phyloP scores from a whole-genome alignment of 257 asterid genomes.

The Solanum verrucosum region DNA sequence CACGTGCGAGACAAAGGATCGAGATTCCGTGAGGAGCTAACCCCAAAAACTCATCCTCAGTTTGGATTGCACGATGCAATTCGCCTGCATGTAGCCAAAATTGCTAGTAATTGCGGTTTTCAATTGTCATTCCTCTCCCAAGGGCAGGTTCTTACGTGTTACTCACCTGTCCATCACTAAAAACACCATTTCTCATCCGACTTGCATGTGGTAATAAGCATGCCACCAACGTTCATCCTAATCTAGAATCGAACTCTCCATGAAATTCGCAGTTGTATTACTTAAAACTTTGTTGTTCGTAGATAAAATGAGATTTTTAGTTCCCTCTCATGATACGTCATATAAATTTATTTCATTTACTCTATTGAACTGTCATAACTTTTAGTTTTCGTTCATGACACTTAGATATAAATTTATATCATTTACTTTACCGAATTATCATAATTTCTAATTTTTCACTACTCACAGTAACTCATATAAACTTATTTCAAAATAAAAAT shows the following conservation, averaged over 20 bases:
- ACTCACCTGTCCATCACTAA: background rate
- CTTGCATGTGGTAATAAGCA: background rate
- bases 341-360: background rate
- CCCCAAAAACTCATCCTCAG: background rate
- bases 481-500: background rate
- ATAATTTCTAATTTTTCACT: background rate
- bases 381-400: background rate
- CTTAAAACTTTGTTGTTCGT: background rate
- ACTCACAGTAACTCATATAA: background rate
- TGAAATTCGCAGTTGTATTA: background rate
- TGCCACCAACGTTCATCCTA: background rate
- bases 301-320: no score
- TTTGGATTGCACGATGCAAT: background rate
- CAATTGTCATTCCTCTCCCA: background rate
- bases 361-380: background rate
- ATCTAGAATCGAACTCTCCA: background rate
- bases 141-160: background rate
- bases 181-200: background rate
- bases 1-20: no score
- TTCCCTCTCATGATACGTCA: background rate
- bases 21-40: background rate
- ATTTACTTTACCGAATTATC: background rate
- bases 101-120: background rate
- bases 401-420: background rate
- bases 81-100: background rate